These are phyloP conservation scores for Colletotrichum phormii DNA, from an alignment of 2,329 filamentous ascomycete genomes.

Conservation along the genomic window DNA sequence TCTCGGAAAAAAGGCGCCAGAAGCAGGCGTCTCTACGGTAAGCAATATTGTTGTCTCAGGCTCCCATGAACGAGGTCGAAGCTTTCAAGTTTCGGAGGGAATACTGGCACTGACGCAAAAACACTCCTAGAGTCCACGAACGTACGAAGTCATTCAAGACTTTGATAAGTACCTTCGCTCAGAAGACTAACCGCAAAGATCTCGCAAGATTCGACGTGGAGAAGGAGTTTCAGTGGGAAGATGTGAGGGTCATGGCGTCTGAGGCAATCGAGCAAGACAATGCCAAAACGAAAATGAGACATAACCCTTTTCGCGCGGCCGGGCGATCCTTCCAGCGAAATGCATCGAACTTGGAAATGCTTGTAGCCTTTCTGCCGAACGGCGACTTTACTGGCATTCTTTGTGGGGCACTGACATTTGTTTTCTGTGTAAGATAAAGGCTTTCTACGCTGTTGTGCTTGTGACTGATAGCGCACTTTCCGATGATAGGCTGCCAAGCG, in stretches of 20 bases:
- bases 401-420: conserved; percentile 10
- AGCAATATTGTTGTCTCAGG: too few species aligned
- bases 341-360: conserved; percentile 10
- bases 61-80: too few species aligned
- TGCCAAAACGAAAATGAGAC: conserved; percentile 3
- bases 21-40: not conserved
- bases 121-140: not conserved
- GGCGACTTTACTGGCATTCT: conserved; percentile 3
- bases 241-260: conserved; percentile 1
- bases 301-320: conserved; percentile 7
- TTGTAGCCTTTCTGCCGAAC: conserved; percentile 6
- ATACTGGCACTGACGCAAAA: not conserved
- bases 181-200: not conserved
- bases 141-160: conserved; percentile 4
- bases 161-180: not conserved
- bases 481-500: not conserved
- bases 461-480: not conserved
- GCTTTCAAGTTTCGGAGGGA: too few species aligned
- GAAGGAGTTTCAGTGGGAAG: conserved; percentile 10
- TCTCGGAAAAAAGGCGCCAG: not conserved
- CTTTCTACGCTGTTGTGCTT: not conserved
- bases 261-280: conserved; percentile 9
- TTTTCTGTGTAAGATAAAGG: conserved; percentile 1
- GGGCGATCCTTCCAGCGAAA: conserved; percentile 17
- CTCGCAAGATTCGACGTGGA: conserved; percentile 3